phyloP scores from a whole-genome alignment of 2,329 filamentous ascomycete species.

The Aspergillus quadricinctus region DNA sequence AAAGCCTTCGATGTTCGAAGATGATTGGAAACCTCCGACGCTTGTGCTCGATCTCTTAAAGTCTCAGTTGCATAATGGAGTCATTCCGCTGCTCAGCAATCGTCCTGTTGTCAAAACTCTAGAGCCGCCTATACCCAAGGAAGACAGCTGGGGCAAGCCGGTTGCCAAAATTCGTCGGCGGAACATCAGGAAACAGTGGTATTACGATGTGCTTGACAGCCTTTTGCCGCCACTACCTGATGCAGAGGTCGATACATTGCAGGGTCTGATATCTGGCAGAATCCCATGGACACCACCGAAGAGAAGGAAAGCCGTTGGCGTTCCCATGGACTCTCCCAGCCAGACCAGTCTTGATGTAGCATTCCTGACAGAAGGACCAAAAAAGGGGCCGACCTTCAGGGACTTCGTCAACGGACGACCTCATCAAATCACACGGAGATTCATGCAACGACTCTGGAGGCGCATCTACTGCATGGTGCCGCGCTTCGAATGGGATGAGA shows the following conservation, averaged over 20 bases:
- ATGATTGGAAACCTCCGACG: slow-evolving; percentile 33
- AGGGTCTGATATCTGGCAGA: slow-evolving; percentile 29
- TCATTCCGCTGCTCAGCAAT: slow-evolving; percentile 20
- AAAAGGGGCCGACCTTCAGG: slow-evolving; percentile 32
- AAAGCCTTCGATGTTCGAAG: slow-evolving; percentile 17
- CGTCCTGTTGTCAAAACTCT: slow-evolving; percentile 21
- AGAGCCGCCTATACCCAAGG: slow-evolving; percentile 29
- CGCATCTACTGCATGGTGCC: slow-evolving; percentile 33
- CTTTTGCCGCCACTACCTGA: slow-evolving; percentile 39
- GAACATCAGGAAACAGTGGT: slow-evolving; percentile 38
- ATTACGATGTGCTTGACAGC: slow-evolving; percentile 23
- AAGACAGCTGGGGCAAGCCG: slow-evolving; percentile 34
- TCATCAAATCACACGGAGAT: slow-evolving; percentile 35
- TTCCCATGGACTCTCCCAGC: not conserved
- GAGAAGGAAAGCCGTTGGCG: slow-evolving; percentile 17
- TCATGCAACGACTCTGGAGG: slow-evolving; percentile 37
- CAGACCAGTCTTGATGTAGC: slow-evolving; percentile 17
- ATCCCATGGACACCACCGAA: slow-evolving; percentile 28
- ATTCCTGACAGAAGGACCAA: slow-evolving; percentile 33
- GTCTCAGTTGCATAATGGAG: slow-evolving; percentile 30
- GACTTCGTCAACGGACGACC: slow-evolving; percentile 34
- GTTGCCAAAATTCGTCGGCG: slow-evolving; percentile 25
- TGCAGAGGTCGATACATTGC: slow-evolving; percentile 30
- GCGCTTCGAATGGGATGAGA: slow-evolving; percentile 20
- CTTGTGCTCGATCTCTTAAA: slow-evolving; percentile 30